Percentiles rank a stretch among this genome's conserved stretches.
These are phyloP conservation scores for Chaetoceros muelleri DNA, from an alignment of 108 stramenopile genomes.

Conservation along the genomic window DNA sequence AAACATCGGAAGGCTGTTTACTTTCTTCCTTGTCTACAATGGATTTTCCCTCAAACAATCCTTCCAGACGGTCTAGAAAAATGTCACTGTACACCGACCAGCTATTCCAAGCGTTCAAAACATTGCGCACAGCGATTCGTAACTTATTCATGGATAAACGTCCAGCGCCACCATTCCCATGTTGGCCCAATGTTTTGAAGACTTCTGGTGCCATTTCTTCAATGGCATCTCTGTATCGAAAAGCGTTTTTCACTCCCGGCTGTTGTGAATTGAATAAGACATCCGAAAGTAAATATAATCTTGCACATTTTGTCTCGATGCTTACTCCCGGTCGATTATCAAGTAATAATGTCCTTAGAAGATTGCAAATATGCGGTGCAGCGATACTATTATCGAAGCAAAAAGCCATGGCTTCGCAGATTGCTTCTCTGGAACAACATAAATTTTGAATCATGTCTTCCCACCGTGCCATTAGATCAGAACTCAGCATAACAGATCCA, in stretches of 20 bases:
- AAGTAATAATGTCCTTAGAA: constrained; percentile 46
- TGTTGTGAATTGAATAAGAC: constrained; percentile 85
- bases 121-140: constrained; percentile 44
- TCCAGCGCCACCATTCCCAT: constrained; percentile 41
- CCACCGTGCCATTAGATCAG: constrained; percentile 40
- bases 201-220: constrained; percentile 76
- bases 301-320: constrained; percentile 54
- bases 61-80: constrained; percentile 66
- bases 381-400: constrained; percentile 70
- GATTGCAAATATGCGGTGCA: constrained; percentile 44
- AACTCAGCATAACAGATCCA: constrained; percentile 31
- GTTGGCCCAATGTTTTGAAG: constrained; percentile 50
- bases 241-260: constrained; percentile 77
- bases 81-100: constrained; percentile 73
- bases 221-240: constrained; percentile 69
- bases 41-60: constrained; percentile 48
- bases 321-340: constrained; percentile 34
- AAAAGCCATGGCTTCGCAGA: constrained; percentile 81
- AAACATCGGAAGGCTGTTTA: neutral
- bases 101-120: constrained; percentile 74
- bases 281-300: constrained; percentile 72
- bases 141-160: constrained; percentile 68
- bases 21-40: constrained; percentile 5
- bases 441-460: constrained; percentile 38
- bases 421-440: constrained; percentile 42